A percentile compares a stretch with the other conserved stretches of the same genome.
phyloP scores from a whole-genome alignment of 192 early-diverging fungal genomes.

The Backusella westeae region DNA sequence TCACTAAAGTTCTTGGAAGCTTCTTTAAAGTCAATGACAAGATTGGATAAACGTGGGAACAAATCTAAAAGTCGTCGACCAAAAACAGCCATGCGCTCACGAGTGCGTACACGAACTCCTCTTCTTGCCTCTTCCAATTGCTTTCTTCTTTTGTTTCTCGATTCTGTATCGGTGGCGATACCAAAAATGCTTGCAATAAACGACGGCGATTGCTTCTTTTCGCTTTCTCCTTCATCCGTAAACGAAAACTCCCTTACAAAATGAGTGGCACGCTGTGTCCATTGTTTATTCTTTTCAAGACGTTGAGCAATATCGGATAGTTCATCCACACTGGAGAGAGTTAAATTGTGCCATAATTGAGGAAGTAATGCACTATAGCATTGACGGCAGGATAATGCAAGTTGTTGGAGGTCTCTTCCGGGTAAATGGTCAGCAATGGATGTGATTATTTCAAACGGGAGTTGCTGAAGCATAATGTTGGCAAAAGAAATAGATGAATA shows the following conservation, averaged over 20 bases:
- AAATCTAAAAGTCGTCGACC: neutral
- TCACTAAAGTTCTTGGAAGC: neutral
- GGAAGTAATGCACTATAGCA: constrained; percentile 3
- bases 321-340: neutral
- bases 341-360: constrained; percentile 1
- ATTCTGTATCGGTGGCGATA: neutral
- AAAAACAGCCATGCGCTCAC: neutral
- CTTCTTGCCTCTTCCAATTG: neutral
- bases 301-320: neutral
- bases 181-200: neutral
- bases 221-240: neutral
- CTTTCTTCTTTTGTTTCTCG: neutral
- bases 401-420: neutral
- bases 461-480: constrained; percentile 14
- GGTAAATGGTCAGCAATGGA: constrained; percentile 2
- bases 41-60: constrained; percentile 1
- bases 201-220: neutral
- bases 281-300: neutral
- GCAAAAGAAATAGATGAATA: neutral
- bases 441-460: constrained; percentile 15
- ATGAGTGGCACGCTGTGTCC: constrained; percentile 5
- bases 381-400: neutral
- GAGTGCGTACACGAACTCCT: neutral
- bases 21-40: neutral
- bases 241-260: neutral